Percentiles rank a stretch among this genome's conserved stretches.
Conservation (phyloP, 257 asterid genomes). For the Dorcoceras hygrometricum region DNA sequence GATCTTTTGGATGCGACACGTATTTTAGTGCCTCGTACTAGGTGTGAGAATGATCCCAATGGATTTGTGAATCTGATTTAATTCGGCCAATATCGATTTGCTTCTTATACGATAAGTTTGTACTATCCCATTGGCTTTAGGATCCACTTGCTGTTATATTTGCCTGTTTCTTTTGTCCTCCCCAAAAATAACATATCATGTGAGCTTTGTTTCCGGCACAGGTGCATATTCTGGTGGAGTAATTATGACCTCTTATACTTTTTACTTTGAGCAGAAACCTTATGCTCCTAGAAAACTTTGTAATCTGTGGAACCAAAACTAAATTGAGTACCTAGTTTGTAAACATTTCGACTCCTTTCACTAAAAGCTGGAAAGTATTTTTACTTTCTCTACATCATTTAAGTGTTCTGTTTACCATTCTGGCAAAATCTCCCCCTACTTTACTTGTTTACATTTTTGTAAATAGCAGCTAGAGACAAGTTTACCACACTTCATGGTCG, state of each 20-base stretch:
- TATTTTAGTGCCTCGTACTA: conserved; percentile 77
- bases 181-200: neutral
- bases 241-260: neutral
- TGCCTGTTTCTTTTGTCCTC: neutral
- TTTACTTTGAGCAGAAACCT: neutral
- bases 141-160: neutral
- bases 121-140: neutral
- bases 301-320: neutral
- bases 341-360: neutral
- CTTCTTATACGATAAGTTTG: neutral
- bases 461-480: neutral
- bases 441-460: neutral
- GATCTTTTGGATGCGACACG: conserved; percentile 98
- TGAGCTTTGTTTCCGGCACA: neutral
- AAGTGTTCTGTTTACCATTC: neutral
- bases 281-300: neutral
- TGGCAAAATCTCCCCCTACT: neutral
- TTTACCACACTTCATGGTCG: neutral
- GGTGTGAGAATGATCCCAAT: conserved; percentile 36
- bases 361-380: neutral
- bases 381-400: neutral
- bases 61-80: conserved; percentile 17
- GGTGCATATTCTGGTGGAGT: neutral
- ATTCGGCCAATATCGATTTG: conserved; percentile 18
- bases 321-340: neutral